Conservation (phyloP, 352 stramenopile genomes). For the Globisporangium iwayamae region DNA sequence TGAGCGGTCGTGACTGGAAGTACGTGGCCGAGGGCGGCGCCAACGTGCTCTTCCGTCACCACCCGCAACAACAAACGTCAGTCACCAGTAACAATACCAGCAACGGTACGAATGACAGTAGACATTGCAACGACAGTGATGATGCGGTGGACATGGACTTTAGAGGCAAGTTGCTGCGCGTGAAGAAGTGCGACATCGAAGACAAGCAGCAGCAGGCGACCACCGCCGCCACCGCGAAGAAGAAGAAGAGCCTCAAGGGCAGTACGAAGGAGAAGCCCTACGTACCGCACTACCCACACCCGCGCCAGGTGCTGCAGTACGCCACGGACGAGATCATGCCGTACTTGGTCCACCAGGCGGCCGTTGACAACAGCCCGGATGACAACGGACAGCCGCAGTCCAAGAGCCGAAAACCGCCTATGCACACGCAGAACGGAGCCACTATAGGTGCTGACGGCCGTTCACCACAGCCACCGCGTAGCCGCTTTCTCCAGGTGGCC, state of each 20-base stretch:
- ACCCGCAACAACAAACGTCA: slow-evolving; percentile 18
- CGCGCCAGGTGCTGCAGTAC: slow-evolving; percentile 65
- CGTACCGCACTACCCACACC: slow-evolving; percentile 65
- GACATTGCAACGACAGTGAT: background rate
- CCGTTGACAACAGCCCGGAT: background rate
- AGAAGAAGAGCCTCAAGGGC: slow-evolving; percentile 15
- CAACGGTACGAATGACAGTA: background rate
- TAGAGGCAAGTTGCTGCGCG: slow-evolving; percentile 70
- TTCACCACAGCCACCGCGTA: slow-evolving; percentile 17
- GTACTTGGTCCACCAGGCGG: slow-evolving; percentile 47
- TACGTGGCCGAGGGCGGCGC: slow-evolving; percentile 85
- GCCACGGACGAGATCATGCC: slow-evolving; percentile 73
- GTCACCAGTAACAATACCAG: background rate
- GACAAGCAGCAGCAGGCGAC: slow-evolving; percentile 2
- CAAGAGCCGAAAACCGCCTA: background rate
- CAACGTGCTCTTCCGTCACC: slow-evolving; percentile 83
- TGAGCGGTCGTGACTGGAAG: slow-evolving; percentile 71
- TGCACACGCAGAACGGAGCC: background rate
- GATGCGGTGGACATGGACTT: slow-evolving; percentile 31
- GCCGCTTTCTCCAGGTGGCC: slow-evolving; percentile 59
- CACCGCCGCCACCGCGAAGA: slow-evolving; percentile 24
- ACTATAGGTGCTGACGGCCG: background rate
- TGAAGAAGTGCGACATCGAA: slow-evolving; percentile 78
- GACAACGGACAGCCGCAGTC: background rate
- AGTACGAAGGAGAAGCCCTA: slow-evolving; percentile 26